Evolutionary conservation across 352 stramenopile species (phyloP), one percentile per base, ranked within the genome.

Genomic region (Globisporangium mamillatum): DNA sequence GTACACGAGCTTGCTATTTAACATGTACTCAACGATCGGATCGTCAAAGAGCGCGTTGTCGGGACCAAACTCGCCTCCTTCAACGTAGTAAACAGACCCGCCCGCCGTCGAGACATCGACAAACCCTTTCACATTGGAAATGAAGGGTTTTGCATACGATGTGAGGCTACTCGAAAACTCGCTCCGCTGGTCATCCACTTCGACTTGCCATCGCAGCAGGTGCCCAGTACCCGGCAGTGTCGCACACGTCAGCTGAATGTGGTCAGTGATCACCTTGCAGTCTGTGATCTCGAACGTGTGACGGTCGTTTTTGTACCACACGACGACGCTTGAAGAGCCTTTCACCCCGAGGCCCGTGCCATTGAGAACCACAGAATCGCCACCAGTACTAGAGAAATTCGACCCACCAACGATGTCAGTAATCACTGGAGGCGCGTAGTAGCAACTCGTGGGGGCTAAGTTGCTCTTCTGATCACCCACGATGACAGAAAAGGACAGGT

Each of bases 11-110:
- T 55, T 34, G 16, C 64, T 67, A 36, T 86, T 70, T 8, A 73
- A 72, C 0, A 79, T 84, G 70, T 88, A 87, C 44, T 88, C 78
- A 9, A 90, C 77, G 2, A 84, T 34, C 1, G 81, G 79, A 54
- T 88, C 78, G 25, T 65, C 53, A 64, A 80, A 90, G 14, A 82
- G 50, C 3, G 81, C 72, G 9, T 54, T 67, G 38, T 88, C 76
- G 5, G 79, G 81, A 4, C 78, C 81, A 63, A 90, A 88, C 55
- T 88, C 79, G 36, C 62, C 63, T 3, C 81, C 81, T 70, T 78
- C 76, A 9, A 90, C 56, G 48, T 75, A 76, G 53, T 79, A 90
- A 0, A 88, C 68, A 8, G 79, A 77, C 6, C 75, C 78, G 4
- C 79, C 81, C 22, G 68, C 27, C 1, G 81, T 90, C 1, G 78